A percentile compares a stretch with the other conserved stretches of the same genome.
phyloP scores from a whole-genome alignment of 202 grass and related monocot genomes.

The Musa balbisiana region DNA sequence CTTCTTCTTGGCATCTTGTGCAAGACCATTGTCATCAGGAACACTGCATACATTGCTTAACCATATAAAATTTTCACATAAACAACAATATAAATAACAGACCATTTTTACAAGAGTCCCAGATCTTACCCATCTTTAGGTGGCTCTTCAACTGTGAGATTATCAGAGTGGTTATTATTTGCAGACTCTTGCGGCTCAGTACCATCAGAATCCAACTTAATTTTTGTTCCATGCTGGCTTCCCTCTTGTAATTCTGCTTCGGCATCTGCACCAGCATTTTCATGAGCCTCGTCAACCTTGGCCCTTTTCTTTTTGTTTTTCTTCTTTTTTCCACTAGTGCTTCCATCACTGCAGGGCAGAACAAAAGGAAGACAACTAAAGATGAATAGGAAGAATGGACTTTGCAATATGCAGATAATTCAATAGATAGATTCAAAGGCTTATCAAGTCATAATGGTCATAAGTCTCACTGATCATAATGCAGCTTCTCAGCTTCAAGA shows the following conservation, averaged over 20 bases:
- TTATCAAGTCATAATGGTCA: background rate
- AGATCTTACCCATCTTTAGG: background rate
- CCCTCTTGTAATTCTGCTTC: background rate
- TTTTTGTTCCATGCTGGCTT: background rate
- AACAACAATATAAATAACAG: constrained; percentile 4
- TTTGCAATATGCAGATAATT: background rate
- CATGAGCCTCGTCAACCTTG: background rate
- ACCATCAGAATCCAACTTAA: background rate
- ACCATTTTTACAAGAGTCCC: background rate
- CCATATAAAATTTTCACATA: constrained; percentile 15
- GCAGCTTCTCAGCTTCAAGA: background rate
- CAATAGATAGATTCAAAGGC: background rate
- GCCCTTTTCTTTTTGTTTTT: constrained; percentile 18
- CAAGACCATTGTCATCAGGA: constrained; percentile 21
- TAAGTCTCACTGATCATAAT: constrained; percentile 5
- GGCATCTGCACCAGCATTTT: background rate
- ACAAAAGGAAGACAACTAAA: background rate
- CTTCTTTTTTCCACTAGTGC: constrained; percentile 9
- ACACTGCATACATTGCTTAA: constrained; percentile 18
- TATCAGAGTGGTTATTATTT: background rate
- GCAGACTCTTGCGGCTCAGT: too few species aligned
- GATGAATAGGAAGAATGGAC: background rate
- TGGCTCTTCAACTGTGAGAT: background rate
- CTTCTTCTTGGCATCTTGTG: constrained; percentile 48
- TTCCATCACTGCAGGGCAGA: background rate